Percentiles rank a stretch among this genome's conserved stretches.
These are phyloP conservation scores for Thuja plicata DNA, from an alignment of 83 land plant genomes.

Conservation along the genomic window DNA sequence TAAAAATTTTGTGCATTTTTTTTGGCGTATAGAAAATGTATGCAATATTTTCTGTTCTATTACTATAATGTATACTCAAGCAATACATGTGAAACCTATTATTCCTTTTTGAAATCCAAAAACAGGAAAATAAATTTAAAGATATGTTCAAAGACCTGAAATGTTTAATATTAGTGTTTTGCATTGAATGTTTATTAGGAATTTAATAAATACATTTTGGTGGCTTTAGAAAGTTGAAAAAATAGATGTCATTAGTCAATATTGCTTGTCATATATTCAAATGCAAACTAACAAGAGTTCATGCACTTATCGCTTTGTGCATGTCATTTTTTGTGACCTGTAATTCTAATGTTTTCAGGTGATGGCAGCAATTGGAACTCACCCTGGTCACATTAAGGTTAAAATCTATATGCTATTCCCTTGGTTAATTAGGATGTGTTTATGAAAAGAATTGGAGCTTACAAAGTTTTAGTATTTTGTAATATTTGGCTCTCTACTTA, in stretches of 20 bases:
- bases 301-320: background rate
- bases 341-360: constrained; percentile 3
- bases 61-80: background rate
- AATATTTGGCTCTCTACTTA: background rate
- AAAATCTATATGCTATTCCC: background rate
- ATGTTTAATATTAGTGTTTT: background rate
- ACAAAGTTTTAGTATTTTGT: background rate
- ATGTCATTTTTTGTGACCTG: background rate
- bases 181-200: background rate
- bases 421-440: background rate
- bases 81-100: background rate
- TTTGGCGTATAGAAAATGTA: background rate
- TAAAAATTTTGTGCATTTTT: background rate
- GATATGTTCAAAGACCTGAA: background rate
- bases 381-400: constrained; percentile 13
- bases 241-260: background rate
- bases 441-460: background rate
- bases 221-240: background rate
- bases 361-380: constrained; percentile 19
- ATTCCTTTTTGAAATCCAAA: background rate
- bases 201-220: background rate
- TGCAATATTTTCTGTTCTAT: background rate
- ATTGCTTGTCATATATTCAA: background rate
- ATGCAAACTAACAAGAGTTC: background rate
- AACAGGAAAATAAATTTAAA: background rate